These are phyloP conservation scores for Chalciporus chontae DNA, from an alignment of 768 basidiomycete genomes.

Conservation along the genomic window DNA sequence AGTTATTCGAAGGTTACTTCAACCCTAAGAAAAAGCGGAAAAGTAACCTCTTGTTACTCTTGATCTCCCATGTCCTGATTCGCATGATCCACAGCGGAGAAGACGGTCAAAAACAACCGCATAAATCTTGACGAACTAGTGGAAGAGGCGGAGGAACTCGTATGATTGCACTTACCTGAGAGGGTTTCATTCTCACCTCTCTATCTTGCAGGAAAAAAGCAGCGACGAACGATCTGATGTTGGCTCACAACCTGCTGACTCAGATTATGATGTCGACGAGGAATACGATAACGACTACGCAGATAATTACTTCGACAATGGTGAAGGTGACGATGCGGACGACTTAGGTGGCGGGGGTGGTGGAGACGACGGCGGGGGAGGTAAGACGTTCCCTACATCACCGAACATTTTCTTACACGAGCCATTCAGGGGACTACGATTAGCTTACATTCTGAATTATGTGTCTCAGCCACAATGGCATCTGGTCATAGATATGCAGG, in stretches of 20 bases:
- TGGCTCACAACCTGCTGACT: constrained; percentile 61
- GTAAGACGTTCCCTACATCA: constrained; percentile 17
- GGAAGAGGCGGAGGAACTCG: constrained; percentile 62
- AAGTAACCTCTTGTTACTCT: constrained; percentile 21
- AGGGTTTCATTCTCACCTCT: not conserved
- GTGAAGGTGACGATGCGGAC: constrained; percentile 78
- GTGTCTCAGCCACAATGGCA: not conserved
- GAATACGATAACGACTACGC: constrained; percentile 92
- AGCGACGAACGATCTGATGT: constrained; percentile 65
- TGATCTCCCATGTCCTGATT: not conserved
- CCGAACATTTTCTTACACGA: not conserved
- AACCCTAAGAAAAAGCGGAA: constrained; percentile 67
- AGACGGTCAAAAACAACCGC: constrained; percentile 36
- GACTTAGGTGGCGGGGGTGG: constrained; percentile 71
- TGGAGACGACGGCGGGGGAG: constrained; percentile 62
- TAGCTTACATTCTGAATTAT: constrained; percentile 10
- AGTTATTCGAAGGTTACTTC: constrained; percentile 77
- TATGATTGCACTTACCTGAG: constrained; percentile 19
- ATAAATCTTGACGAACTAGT: constrained; percentile 66
- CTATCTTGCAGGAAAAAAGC: constrained; percentile 55
- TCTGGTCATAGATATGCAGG: too few relatives aligned
- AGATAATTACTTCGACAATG: constrained; percentile 89
- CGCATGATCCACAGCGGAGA: constrained; percentile 17
- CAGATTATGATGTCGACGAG: constrained; percentile 85
- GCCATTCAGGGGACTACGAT: constrained; percentile 22